phyloP scores from a whole-genome alignment of 2,329 filamentous ascomycete genomes.

The Monosporascus sp. region DNA sequence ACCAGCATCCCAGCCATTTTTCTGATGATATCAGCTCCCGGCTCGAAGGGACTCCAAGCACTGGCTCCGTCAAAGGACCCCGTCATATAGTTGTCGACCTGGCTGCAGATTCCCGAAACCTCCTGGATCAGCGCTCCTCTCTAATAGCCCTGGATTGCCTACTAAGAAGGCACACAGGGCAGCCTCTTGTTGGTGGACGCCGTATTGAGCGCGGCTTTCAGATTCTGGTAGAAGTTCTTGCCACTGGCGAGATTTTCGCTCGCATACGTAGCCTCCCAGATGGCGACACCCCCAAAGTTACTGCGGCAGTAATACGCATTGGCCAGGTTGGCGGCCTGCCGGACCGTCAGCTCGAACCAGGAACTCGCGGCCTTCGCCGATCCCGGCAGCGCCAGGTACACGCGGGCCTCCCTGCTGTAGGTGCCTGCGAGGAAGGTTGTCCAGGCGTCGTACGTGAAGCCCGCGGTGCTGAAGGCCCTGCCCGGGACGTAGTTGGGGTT shows the following conservation, averaged over 20 bases:
- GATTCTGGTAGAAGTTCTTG: conserved; percentile 33
- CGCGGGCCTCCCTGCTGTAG: conserved; percentile 34
- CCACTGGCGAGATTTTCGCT: conserved; percentile 25
- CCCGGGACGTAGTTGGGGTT: conserved; percentile 24
- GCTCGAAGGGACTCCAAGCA: too few species aligned
- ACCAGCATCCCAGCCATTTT: too few species aligned
- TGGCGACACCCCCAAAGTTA: conserved; percentile 40
- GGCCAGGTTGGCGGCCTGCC: conserved; percentile 31
- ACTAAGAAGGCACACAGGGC: conserved; percentile 2
- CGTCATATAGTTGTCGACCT: too few species aligned
- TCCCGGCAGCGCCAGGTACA: conserved; percentile 40
- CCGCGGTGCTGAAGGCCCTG: conserved; percentile 12
- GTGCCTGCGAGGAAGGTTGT: conserved; percentile 28
- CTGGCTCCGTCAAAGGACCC: too few species aligned
- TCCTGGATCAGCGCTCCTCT: too few species aligned
- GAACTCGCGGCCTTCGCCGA: conserved; percentile 20
- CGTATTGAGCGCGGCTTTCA: conserved; percentile 28
- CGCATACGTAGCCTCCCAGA: conserved; percentile 40
- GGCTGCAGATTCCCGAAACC: too few species aligned
- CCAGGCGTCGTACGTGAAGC: conserved; percentile 42
- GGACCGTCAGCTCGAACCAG: conserved; percentile 31
- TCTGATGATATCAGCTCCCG: too few species aligned
- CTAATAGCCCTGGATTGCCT: too few species aligned
- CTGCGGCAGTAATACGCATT: conserved; percentile 32
- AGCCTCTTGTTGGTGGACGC: conserved; percentile 7